Conservation (phyloP, 805 yeast genomes). For the Candida sanyiensis region DNA sequence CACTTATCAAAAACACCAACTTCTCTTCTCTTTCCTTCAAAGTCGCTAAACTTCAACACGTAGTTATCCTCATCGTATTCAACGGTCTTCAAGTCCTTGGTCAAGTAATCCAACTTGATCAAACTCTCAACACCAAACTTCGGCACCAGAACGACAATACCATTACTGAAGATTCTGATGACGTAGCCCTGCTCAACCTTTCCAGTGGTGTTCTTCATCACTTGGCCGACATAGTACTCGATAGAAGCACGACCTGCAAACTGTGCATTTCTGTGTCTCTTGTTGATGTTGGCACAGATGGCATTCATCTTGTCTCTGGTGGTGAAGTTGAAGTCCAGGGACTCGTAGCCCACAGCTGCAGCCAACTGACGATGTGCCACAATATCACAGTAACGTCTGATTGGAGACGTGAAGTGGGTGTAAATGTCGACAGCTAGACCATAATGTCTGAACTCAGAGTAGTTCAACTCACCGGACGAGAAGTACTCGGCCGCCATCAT, state of each 20-base stretch:
- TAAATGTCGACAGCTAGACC: constrained; percentile 97
- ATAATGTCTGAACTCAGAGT: constrained; percentile 90
- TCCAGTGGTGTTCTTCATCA: constrained; percentile 56
- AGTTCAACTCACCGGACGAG: constrained; percentile 82
- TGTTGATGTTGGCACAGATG: constrained; percentile 83
- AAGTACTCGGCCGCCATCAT: constrained; percentile 99
- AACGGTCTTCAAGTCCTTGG: constrained; percentile 57
- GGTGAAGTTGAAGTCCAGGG: constrained; percentile 72
- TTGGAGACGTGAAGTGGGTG: constrained; percentile 98
- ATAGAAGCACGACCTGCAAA: constrained; percentile 98
- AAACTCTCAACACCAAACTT: constrained; percentile 94
- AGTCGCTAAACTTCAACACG: constrained; percentile 53
- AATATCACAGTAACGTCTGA: constrained; percentile 95
- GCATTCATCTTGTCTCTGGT: constrained; percentile 87
- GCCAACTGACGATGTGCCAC: constrained; percentile 97
- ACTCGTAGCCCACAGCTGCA: constrained; percentile 95
- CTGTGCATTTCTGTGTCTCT: constrained; percentile 95
- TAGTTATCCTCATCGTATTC: constrained; percentile 74
- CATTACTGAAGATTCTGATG: constrained; percentile 88
- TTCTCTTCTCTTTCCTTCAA: constrained; percentile 39
- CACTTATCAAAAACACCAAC: constrained; percentile 81
- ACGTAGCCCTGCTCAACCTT: constrained; percentile 84
- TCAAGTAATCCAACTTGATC: constrained; percentile 70
- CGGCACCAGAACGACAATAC: constrained; percentile 91
- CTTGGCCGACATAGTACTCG: constrained; percentile 97